Evolutionary conservation across 805 yeast species (phyloP).

Genomic region (Candida fluviatilis): DNA sequence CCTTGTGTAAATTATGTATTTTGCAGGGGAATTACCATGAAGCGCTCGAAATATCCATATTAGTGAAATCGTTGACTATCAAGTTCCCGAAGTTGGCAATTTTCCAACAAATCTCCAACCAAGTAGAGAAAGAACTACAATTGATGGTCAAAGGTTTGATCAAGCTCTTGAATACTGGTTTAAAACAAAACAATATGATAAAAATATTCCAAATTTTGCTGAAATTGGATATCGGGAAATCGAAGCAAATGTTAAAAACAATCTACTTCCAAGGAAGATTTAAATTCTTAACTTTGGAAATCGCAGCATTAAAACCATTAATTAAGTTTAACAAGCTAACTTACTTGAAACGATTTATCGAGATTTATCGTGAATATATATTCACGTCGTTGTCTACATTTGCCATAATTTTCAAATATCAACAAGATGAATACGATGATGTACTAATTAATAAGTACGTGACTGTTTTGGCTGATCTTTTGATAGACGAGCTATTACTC

Average conservation of each 20-base stretch:
- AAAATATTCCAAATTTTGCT: slow-evolving; percentile 75
- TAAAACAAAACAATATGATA: slow-evolving; percentile 73
- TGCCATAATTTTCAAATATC: slow-evolving; percentile 50
- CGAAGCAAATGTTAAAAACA: slow-evolving; percentile 30
- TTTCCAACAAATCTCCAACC: slow-evolving; percentile 46
- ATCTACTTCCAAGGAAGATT: slow-evolving; percentile 66
- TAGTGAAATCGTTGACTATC: slow-evolving; percentile 62
- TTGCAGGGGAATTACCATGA: slow-evolving; percentile 84
- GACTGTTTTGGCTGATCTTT: slow-evolving; percentile 23
- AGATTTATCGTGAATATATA: slow-evolving; percentile 78
- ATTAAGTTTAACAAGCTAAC: slow-evolving; percentile 49
- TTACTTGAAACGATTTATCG: slow-evolving; percentile 74
- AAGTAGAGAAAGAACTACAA: slow-evolving; percentile 52
- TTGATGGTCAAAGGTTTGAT: slow-evolving; percentile 71
- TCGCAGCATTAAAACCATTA: slow-evolving; percentile 54
- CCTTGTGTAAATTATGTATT: slow-evolving; percentile 79
- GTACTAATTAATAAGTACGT: slow-evolving; percentile 26
- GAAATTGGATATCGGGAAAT: slow-evolving; percentile 44
- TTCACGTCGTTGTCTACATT: slow-evolving; percentile 68
- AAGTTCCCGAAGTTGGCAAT: slow-evolving; percentile 62
- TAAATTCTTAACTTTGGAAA: slow-evolving; percentile 61
- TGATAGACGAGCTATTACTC: slow-evolving; percentile 17
- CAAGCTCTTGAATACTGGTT: slow-evolving; percentile 64
- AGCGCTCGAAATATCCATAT: slow-evolving; percentile 77
- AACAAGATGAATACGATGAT: slow-evolving; percentile 17